These are phyloP conservation scores for Claviceps africana DNA, from an alignment of 2,329 filamentous ascomycete species.

Conservation along the genomic window DNA sequence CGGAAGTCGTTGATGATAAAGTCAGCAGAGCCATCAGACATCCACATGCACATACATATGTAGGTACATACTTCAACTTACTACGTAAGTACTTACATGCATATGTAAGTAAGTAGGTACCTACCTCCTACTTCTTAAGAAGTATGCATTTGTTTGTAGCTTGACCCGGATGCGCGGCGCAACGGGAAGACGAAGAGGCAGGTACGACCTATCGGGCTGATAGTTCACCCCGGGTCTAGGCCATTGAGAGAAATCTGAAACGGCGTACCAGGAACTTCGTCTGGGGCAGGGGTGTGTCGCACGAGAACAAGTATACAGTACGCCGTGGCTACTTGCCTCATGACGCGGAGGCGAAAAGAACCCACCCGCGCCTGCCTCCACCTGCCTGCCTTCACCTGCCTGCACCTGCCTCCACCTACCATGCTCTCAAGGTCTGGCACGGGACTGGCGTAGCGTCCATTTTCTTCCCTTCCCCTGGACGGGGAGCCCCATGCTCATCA, in stretches of 20 bases:
- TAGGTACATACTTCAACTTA: too few species aligned
- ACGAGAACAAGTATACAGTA: not conserved
- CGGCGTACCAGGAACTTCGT: not conserved
- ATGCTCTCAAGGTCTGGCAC: not conserved
- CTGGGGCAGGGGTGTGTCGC: not conserved
- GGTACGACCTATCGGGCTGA: not conserved
- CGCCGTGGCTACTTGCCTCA: not conserved
- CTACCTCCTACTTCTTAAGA: too few species aligned
- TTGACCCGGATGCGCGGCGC: too few species aligned
- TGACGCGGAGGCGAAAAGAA: not conserved
- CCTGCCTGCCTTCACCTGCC: too few species aligned
- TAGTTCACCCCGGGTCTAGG: not conserved
- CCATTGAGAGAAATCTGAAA: constrained; percentile 1
- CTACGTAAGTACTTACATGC: too few species aligned
- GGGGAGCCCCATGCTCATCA: not conserved
- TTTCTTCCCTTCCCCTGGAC: constrained; percentile 3
- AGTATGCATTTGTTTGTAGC: too few species aligned
- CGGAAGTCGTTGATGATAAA: too few species aligned
- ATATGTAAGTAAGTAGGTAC: too few species aligned
- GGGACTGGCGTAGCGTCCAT: not conserved
- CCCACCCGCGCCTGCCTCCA: too few species aligned
- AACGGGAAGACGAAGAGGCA: not conserved
- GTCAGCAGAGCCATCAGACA: too few species aligned
- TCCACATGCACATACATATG: too few species aligned
- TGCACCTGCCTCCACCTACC: not conserved